These are phyloP conservation scores for Pseudocercospora eumusae DNA, from an alignment of 2,329 filamentous ascomycete species.

Conservation along the genomic window DNA sequence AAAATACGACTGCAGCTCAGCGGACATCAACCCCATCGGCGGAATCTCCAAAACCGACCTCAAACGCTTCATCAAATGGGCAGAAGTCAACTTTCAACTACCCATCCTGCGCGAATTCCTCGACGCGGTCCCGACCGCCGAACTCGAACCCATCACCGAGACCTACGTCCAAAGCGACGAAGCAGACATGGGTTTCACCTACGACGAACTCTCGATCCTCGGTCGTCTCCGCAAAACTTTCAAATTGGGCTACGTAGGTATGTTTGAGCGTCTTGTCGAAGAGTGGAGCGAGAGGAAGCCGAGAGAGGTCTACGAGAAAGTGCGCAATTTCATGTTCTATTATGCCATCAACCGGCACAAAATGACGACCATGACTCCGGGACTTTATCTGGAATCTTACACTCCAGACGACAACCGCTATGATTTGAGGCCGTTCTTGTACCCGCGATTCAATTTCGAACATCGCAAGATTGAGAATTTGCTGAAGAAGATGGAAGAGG, in stretches of 20 bases:
- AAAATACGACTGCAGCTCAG: constrained; percentile 66
- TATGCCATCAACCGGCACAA: constrained; percentile 69
- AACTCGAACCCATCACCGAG: constrained; percentile 64
- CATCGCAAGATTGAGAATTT: constrained; percentile 54
- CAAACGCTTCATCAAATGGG: constrained; percentile 70
- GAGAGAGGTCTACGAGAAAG: constrained; percentile 44
- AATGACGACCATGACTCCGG: constrained; percentile 61
- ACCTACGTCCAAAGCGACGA: constrained; percentile 62
- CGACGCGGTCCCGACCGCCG: constrained; percentile 53
- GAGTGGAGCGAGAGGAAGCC: constrained; percentile 49
- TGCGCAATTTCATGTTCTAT: constrained; percentile 53
- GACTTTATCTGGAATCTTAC: constrained; percentile 57
- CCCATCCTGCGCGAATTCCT: constrained; percentile 68
- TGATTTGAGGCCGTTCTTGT: constrained; percentile 60
- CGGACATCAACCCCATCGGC: constrained; percentile 64
- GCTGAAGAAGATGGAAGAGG: constrained; percentile 43
- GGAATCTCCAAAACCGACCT: constrained; percentile 67
- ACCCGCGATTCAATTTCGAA: constrained; percentile 51
- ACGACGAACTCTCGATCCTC: constrained; percentile 57
- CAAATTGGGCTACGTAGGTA: constrained; percentile 57
- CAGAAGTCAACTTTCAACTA: constrained; percentile 59
- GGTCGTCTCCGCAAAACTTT: constrained; percentile 57
- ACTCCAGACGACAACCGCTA: constrained; percentile 55
- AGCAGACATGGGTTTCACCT: constrained; percentile 56
- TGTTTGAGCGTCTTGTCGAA: constrained; percentile 56